Base-by-base conservation (phyloP, 2,329 filamentous ascomycete species). In the Raffaelea ambrosiae region DNA sequence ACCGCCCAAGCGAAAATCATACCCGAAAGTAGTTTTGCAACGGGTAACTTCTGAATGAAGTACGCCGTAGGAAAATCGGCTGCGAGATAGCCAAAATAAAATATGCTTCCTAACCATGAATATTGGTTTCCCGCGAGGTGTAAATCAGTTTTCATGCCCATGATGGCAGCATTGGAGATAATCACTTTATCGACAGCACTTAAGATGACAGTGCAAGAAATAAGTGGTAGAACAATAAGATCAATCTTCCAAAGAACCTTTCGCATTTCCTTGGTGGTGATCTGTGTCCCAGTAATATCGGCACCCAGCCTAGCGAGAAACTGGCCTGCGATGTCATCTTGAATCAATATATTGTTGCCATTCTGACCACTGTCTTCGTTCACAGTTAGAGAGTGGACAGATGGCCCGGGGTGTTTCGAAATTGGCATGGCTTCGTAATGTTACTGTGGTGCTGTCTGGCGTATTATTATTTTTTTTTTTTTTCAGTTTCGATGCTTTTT, bases 1-100 rank as follows among this genome's bases (percentile, higher is more conserved):
- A 80, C 61, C 1, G 78, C 79, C 79, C 79, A 83, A 48, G 75
- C 64, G 5, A 72, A 60, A 38, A 83, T 73, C 51, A 82, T 83
- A 44, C 67, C 55, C 9, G 72, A 79, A 2, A 85, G 68, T 61
- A 77, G 81, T 57, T 82, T 84, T 9, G 72, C 76, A 1, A 76
- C 72, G 7, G 81, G 79, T 39, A 52, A 39, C n/a, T 36, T 42
- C 43, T 52, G 51, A 7, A 52, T 43, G 7, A 51, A 20, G 33
- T 46, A 46, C 13, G 26, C 46, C 18, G 44, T 39, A 11, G 48
- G 45, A 11, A 31, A 43, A 35, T 51, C 46, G 38, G 59, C 59
- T 11, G 54, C 59, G 4, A 62, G 55, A 41, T 61, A 63, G 3
- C 58, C 60, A 20, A 62, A 57, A 48, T 62, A 62, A 52, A 62